These are phyloP conservation scores for Diaporthe aspalathi DNA, from an alignment of 2,329 filamentous ascomycete species.

Conservation along the genomic window DNA sequence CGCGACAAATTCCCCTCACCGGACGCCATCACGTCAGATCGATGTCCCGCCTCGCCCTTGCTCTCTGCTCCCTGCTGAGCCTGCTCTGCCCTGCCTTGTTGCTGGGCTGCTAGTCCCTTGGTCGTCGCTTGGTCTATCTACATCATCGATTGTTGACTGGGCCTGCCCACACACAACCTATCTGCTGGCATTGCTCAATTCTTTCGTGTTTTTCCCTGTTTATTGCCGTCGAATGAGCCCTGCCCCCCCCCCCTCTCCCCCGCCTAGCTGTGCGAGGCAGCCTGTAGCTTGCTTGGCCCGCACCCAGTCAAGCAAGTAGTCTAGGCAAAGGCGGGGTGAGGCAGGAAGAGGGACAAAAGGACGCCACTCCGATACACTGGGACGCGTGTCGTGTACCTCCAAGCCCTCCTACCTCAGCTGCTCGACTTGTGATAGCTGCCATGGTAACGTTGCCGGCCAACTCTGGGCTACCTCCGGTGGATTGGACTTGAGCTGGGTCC, in stretches of 20 bases:
- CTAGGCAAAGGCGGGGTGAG: not conserved
- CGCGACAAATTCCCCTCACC: conserved; percentile 30
- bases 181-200: not conserved
- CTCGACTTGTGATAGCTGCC: conserved; percentile 29
- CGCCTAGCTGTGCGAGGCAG: conserved; percentile 8
- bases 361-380: conserved; percentile 12
- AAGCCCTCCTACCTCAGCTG: not conserved
- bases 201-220: conserved; percentile 16
- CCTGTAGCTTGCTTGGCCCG: conserved; percentile 3
- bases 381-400: not conserved
- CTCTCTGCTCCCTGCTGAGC: not conserved
- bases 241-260: not conserved
- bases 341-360: not conserved
- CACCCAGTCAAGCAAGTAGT: not conserved
- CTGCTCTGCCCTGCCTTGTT: not conserved
- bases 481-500: conserved; percentile 14
- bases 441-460: conserved; percentile 26
- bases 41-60: conserved; percentile 7
- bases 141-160: not conserved
- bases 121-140: not conserved
- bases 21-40: conserved; percentile 16
- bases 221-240: not conserved
- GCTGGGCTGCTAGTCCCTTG: no score
- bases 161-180: not conserved
- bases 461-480: conserved; percentile 18